phyloP scores from a whole-genome alignment of 257 asterid genomes.

The Oldenlandia corymbosa region DNA sequence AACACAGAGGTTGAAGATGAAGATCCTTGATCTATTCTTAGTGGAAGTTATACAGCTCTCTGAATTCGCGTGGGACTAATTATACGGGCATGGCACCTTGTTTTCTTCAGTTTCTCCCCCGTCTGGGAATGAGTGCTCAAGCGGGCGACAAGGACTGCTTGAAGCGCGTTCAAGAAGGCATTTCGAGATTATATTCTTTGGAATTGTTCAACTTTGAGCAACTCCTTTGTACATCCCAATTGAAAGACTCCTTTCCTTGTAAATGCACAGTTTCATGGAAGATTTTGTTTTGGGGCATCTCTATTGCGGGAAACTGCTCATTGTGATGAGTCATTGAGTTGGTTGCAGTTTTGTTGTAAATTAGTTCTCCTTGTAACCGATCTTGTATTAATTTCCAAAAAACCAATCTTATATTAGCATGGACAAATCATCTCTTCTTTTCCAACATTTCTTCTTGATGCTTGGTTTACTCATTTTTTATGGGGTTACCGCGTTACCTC shows the following conservation, averaged over 20 bases:
- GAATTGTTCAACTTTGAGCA: neutral
- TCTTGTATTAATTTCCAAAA: too few species aligned
- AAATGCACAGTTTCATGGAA: too few species aligned
- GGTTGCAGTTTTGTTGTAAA: too few species aligned
- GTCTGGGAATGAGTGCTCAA: neutral
- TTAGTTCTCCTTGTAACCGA: too few species aligned
- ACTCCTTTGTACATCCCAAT: neutral
- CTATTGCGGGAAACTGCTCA: too few species aligned
- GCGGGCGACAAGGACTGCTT: neutral
- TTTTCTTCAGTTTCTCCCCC: neutral
- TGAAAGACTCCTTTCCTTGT: neutral
- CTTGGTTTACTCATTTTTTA: too few species aligned
- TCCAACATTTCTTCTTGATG: too few species aligned
- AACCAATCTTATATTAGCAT: too few species aligned
- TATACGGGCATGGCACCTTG: neutral
- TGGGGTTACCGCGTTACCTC: too few species aligned
- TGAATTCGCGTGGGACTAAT: neutral
- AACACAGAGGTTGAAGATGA: slow-evolving; percentile 64
- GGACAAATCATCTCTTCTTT: too few species aligned
- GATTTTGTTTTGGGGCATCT: too few species aligned
- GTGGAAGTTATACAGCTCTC: neutral
- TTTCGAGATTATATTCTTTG: neutral
- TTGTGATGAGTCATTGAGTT: too few species aligned
- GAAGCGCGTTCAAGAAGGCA: neutral
- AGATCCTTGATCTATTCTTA: neutral